A percentile compares a stretch with the other conserved stretches of the same genome.
phyloP scores from a whole-genome alignment of 768 basidiomycete genomes.

The Termitomyces sp. region DNA sequence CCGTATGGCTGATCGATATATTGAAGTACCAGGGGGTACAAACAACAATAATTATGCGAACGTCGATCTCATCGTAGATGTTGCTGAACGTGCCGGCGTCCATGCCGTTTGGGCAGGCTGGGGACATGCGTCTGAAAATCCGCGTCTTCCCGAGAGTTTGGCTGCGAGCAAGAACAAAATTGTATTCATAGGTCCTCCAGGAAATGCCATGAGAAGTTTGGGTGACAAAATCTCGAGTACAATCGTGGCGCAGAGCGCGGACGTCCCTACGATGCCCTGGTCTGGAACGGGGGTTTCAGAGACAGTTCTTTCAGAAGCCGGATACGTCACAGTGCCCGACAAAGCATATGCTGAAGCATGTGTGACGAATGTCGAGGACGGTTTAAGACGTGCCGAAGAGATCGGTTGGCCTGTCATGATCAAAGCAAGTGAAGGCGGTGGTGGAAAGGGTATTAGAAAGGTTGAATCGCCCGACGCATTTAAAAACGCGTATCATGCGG shows the following conservation, averaged over 20 bases:
- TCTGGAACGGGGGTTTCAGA: conserved; percentile 92
- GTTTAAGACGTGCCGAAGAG: conserved; percentile 72
- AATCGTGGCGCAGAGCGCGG: conserved; percentile 94
- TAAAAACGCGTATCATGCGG: conserved; percentile 92
- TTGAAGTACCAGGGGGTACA: conserved; percentile 96
- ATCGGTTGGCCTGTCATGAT: conserved; percentile 99
- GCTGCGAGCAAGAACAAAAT: conserved; percentile 92
- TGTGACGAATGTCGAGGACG: conserved; percentile 83
- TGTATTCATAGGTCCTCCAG: conserved; percentile 98
- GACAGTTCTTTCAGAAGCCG: conserved; percentile 76
- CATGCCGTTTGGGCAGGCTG: conserved; percentile 99
- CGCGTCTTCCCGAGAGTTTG: conserved; percentile 90
- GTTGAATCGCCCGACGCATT: conserved; percentile 84
- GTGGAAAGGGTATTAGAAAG: conserved; percentile 98
- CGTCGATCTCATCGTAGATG: conserved; percentile 97
- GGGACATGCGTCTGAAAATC: conserved; percentile 99
- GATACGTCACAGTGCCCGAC: conserved; percentile 94
- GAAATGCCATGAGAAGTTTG: conserved; percentile 97
- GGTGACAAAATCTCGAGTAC: conserved; percentile 99
- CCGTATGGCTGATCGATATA: conserved; percentile 98
- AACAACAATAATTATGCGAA: conserved; percentile 99
- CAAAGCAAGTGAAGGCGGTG: conserved; percentile 98
- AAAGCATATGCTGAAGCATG: conserved; percentile 86
- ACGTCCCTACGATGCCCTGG: conserved; percentile 99
- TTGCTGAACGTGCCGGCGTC: conserved; percentile 94